A percentile compares a stretch with the other conserved stretches of the same genome.
phyloP scores from a whole-genome alignment of 2,329 filamentous ascomycete genomes.

The Alternaria gaisen region DNA sequence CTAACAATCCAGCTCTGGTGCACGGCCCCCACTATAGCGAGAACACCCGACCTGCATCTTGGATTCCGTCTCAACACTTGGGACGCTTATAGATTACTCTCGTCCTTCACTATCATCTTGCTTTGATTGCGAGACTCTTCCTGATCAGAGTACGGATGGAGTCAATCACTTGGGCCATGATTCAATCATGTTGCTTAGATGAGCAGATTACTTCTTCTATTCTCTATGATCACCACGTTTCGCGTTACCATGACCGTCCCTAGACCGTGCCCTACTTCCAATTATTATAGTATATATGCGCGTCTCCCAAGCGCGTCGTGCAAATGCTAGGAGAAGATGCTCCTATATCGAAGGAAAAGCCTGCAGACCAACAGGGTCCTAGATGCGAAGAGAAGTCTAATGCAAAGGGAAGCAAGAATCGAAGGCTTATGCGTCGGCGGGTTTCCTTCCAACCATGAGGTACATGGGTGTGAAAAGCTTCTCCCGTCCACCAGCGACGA shows the following conservation, averaged over 20 bases:
- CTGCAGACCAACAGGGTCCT: constrained; percentile 23
- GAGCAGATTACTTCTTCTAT: constrained; percentile 14
- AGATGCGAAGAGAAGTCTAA: constrained; percentile 29
- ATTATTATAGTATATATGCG: constrained; percentile 42
- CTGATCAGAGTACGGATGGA: not conserved
- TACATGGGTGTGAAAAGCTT: constrained; percentile 99
- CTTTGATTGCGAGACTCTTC: no score
- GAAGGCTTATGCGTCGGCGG: constrained; percentile 52
- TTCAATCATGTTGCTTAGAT: not conserved
- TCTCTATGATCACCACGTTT: constrained; percentile 17
- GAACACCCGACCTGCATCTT: constrained; percentile 17
- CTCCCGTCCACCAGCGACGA: constrained; percentile 85
- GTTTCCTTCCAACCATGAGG: constrained; percentile 93
- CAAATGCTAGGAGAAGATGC: constrained; percentile 24
- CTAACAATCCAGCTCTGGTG: constrained; percentile 19
- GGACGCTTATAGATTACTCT: not conserved
- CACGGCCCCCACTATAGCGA: constrained; percentile 15
- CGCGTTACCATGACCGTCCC: constrained; percentile 36
- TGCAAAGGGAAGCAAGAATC: constrained; percentile 24
- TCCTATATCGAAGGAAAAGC: constrained; percentile 25
- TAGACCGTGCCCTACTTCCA: constrained; percentile 22
- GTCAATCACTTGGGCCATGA: no score
- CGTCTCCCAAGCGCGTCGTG: constrained; percentile 26
- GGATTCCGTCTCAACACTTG: not conserved
- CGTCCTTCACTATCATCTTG: not conserved